Base-by-base conservation (phyloP, 75 land plant genomes). In the Picea glauca region DNA sequence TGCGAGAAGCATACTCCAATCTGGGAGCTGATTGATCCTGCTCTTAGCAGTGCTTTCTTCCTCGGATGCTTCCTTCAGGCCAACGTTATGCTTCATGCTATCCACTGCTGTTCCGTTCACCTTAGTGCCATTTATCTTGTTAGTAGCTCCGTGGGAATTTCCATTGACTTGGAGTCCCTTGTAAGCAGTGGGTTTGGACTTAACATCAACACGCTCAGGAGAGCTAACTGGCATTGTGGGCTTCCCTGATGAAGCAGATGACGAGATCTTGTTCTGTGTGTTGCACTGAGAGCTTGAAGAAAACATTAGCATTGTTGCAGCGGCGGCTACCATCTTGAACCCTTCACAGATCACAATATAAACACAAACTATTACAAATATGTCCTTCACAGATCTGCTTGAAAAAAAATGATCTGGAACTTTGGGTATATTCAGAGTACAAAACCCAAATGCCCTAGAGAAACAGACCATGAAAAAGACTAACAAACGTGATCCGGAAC, bases 1-100 rank as follows among this genome's bases (percentile, higher is more conserved):
- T 73, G 92, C 92, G 74, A 92, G 92, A 58, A 92, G 90, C 84
- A 92, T 80, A 80, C 92, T 92, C 94, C 94, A 92, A 60, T 92
- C 94, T 72, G 94, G 94, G 58, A 90, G 77, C 72, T 84, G 86
- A 73, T 92, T 92, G 65, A 86, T 86, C 57, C 90, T 89, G n/a
- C 90, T 88, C 76, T 90, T 86, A 0, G 59, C 76, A 14, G 76
- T 15, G 60, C 81, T 79, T 1, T 82, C 88, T 62, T 84, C 88
- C 30, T 81, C 86, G 2, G 33, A 4, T 20, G 23, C 26, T 15
- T 77, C 78, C 43, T 77, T 60, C 73, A 77, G 9, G 15, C 73
- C 78, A 64, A 77, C 68, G n/a, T 65, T 62, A 77, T 77, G 31
- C 21, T 77, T 62, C 35, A 31, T 35, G 50, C 43, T 33, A 18